Conservation (phyloP, 306 rosid species). For the Glycine latifolia region DNA sequence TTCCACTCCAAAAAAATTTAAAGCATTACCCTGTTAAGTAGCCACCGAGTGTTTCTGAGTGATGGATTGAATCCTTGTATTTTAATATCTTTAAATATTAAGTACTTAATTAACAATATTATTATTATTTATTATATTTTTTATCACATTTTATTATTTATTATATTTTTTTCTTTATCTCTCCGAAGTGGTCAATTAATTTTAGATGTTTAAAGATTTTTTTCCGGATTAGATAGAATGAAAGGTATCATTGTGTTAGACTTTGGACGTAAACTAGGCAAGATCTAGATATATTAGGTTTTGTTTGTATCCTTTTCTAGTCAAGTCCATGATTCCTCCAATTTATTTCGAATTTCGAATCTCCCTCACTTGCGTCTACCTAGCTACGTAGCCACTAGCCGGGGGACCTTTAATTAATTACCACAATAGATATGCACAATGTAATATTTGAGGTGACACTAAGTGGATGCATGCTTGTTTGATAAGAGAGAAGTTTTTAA, state of each 20-base stretch:
- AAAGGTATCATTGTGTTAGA: conserved; percentile 1
- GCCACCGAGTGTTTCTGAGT: background rate
- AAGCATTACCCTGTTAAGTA: background rate
- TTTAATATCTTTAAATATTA: too few species aligned
- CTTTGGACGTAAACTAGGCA: background rate
- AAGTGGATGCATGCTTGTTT: too few species aligned
- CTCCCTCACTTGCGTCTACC: background rate
- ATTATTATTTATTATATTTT: too few species aligned
- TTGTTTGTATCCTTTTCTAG: conserved; percentile 3
- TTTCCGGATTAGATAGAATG: background rate
- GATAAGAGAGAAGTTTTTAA: too few species aligned
- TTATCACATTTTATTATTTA: too few species aligned
- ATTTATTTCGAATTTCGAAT: background rate
- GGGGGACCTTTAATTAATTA: background rate
- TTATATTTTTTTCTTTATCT: too few species aligned
- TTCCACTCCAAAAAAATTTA: background rate
- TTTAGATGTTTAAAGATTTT: too few species aligned
- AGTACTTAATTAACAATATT: too few species aligned
- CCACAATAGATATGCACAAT: background rate
- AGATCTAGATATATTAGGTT: background rate
- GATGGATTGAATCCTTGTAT: background rate
- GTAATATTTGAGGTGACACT: too few species aligned
- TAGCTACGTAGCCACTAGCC: background rate
- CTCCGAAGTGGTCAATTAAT: too few species aligned
- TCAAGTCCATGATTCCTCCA: background rate